Percentiles rank a stretch among this genome's conserved stretches.
Evolutionary conservation across 73 alveolate species (phyloP).

Genomic region (Stentor roeselii): DNA sequence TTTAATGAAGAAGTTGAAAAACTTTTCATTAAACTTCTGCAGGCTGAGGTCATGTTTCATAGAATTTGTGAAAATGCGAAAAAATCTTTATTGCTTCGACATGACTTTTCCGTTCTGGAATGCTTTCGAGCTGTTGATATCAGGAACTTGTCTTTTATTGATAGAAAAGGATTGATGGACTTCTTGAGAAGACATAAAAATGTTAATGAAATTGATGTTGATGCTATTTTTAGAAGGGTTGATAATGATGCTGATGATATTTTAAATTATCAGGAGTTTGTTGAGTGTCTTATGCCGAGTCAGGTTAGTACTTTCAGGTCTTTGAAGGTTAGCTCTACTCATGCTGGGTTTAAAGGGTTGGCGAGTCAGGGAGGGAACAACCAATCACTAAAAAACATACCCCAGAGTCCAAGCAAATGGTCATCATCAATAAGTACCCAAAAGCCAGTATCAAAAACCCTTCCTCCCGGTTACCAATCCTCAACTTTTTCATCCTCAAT

Average conservation of each 20-base stretch:
- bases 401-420: not conserved
- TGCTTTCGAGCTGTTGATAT: slow-evolving; percentile 40
- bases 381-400: not conserved
- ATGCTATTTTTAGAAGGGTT: slow-evolving; percentile 49
- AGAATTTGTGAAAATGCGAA: slow-evolving; percentile 47
- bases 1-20: slow-evolving; percentile 3
- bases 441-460: not conserved
- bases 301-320: slow-evolving; percentile 32
- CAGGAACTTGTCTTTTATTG: not conserved
- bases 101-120: slow-evolving; percentile 49
- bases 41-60: slow-evolving; percentile 32
- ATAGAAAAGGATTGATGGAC: slow-evolving; percentile 26
- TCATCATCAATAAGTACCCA: not conserved
- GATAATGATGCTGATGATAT: slow-evolving; percentile 55
- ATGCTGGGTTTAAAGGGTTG: not conserved
- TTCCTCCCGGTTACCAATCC: not conserved
- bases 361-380: not conserved
- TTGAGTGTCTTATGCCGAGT: slow-evolving; percentile 24
- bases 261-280: slow-evolving; percentile 45
- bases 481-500: not conserved
- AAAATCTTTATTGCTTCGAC: slow-evolving; percentile 34
- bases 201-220: slow-evolving; percentile 39
- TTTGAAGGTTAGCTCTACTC: not conserved
- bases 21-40: slow-evolving; percentile 29
- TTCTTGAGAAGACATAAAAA: slow-evolving; percentile 16